These are phyloP conservation scores for Fusarium sp. DNA, from an alignment of 2,329 filamentous ascomycete genomes.

Conservation along the genomic window DNA sequence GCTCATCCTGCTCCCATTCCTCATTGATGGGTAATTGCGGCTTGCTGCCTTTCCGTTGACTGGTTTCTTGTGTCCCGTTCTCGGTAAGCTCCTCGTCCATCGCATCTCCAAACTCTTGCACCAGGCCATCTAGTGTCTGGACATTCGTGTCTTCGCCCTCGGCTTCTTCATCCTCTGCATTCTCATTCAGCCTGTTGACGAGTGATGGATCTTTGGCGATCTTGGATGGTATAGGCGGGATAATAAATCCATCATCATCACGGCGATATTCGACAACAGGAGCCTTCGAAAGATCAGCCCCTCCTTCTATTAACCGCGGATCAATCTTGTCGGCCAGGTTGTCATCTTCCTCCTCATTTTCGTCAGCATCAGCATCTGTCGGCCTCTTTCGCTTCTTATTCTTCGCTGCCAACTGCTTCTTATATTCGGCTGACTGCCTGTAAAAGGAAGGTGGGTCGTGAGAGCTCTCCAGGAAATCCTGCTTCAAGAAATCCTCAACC, in stretches of 20 bases:
- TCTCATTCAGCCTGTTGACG: slow-evolving; percentile 33
- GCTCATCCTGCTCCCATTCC: slow-evolving; percentile 71
- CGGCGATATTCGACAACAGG: slow-evolving; percentile 56
- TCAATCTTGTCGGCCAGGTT: slow-evolving; percentile 17
- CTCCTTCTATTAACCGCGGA: slow-evolving; percentile 41
- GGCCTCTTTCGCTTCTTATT: slow-evolving; percentile 58
- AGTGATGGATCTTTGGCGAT: slow-evolving; percentile 48
- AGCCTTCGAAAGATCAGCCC: slow-evolving; percentile 49
- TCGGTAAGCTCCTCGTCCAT: slow-evolving; percentile 46
- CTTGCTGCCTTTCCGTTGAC: slow-evolving; percentile 45
- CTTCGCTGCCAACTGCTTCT: slow-evolving; percentile 62
- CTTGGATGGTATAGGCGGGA: slow-evolving; percentile 63
- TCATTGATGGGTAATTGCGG: slow-evolving; percentile 67
- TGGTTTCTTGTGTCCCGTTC: slow-evolving; percentile 21
- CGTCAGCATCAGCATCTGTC: slow-evolving; percentile 43
- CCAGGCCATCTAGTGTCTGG: slow-evolving; percentile 54
- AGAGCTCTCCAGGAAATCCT: slow-evolving; percentile 75
- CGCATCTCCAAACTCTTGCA: slow-evolving; percentile 57
- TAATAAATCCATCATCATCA: slow-evolving; percentile 76
- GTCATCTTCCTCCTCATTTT: slow-evolving; percentile 23
- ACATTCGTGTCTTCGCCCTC: slow-evolving; percentile 39
- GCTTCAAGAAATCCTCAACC: slow-evolving; percentile 83
- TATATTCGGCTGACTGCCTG: slow-evolving; percentile 69
- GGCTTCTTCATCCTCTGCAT: not conserved
- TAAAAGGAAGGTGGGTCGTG: slow-evolving; percentile 89